Conservation (phyloP, 2,329 filamentous ascomycete genomes). For the Dactylonectria macrodidyma region DNA sequence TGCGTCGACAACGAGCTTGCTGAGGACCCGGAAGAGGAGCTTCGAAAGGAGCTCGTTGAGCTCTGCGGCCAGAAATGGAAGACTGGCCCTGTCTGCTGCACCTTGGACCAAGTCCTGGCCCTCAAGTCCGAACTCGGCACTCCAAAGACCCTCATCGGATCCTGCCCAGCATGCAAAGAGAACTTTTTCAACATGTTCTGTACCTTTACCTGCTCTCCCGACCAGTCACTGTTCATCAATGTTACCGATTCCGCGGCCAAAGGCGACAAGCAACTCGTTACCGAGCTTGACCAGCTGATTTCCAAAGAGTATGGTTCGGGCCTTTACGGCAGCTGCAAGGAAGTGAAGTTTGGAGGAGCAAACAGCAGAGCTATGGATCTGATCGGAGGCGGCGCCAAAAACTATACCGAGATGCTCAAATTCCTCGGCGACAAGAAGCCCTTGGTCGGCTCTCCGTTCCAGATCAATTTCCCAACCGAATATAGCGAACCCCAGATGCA, state of each 20-base stretch:
- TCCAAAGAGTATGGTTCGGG: conserved; percentile 86
- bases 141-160: conserved; percentile 89
- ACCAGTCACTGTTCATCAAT: conserved; percentile 96
- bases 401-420: conserved; percentile 88
- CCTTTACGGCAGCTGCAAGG: conserved; percentile 98
- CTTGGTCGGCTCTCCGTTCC: conserved; percentile 89
- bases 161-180: conserved; percentile 95
- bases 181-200: conserved; percentile 99
- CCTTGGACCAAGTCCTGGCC: conserved; percentile 82
- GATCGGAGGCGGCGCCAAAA: conserved; percentile 94
- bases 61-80: conserved; percentile 93
- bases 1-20: conserved; percentile 93
- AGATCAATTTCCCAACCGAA: conserved; percentile 89
- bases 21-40: conserved; percentile 77
- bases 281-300: conserved; percentile 91
- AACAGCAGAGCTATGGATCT: conserved; percentile 96
- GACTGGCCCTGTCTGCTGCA: conserved; percentile 88
- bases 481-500: conserved; percentile 79
- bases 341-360: conserved; percentile 97
- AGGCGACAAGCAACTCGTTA: conserved; percentile 76
- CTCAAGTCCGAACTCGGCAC: conserved; percentile 89
- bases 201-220: conserved; percentile 97
- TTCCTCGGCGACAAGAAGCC: conserved; percentile 94
- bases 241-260: conserved; percentile 82
- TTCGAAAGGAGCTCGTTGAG: conserved; percentile 83